Evolutionary conservation across 2,329 filamentous ascomycete genomes (phyloP).

Genomic region (Alternaria hordeiaustralica): DNA sequence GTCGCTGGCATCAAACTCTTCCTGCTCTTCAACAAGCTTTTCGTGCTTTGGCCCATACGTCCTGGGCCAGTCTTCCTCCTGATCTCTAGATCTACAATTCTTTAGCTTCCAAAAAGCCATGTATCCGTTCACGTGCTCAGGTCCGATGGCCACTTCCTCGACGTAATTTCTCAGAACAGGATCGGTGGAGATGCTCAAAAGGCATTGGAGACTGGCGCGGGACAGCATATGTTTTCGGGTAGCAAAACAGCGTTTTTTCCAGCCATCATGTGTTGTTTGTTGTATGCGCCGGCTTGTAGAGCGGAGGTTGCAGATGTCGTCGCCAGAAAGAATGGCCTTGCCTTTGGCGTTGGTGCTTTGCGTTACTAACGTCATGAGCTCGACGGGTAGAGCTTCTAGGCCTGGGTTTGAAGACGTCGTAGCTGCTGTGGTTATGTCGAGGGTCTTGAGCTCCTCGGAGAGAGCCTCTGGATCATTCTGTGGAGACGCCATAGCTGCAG

Average conservation of each 20-base stretch:
- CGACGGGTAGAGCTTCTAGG: neutral
- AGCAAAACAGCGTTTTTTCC: neutral
- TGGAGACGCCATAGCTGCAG: neutral
- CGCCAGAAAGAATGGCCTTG: neutral
- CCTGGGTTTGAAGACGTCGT: neutral
- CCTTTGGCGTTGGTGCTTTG: neutral
- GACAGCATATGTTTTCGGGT: neutral
- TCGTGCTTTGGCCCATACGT: neutral
- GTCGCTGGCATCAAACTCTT: neutral
- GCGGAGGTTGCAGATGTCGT: neutral
- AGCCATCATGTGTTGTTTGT: neutral
- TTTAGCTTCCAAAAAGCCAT: neutral
- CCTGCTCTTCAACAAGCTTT: neutral
- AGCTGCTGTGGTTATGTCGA: neutral
- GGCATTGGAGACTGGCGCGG: neutral
- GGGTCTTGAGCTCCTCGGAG: neutral
- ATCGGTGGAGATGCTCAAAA: neutral
- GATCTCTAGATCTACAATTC: neutral
- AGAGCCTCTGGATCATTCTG: neutral
- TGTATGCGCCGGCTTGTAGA: neutral
- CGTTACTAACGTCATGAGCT: neutral
- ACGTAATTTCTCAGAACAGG: neutral
- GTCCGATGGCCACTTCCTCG: neutral
- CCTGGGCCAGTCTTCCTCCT: neutral
- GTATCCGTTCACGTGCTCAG: neutral